These are phyloP conservation scores for Aspergillus steynii DNA, from an alignment of 495 filamentous ascomycete genomes.

Conservation along the genomic window DNA sequence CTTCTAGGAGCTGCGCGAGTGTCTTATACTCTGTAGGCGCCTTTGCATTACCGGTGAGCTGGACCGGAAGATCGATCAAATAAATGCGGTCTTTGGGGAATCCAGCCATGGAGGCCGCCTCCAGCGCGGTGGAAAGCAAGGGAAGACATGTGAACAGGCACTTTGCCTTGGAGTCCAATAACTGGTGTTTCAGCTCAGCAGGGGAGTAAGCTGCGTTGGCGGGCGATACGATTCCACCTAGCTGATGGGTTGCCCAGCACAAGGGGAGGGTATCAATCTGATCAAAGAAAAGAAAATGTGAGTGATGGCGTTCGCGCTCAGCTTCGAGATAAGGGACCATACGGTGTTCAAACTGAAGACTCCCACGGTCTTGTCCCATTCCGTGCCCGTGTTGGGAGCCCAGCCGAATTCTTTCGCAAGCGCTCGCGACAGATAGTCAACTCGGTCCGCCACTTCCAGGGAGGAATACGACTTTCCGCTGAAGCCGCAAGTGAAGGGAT, in stretches of 20 bases:
- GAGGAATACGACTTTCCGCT: conserved; percentile 70
- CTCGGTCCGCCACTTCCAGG: conserved; percentile 63
- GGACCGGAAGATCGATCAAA: conserved; percentile 65
- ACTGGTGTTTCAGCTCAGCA: conserved; percentile 74
- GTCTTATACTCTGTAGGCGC: conserved; percentile 62
- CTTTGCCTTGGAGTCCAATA: conserved; percentile 73
- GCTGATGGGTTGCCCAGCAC: conserved; percentile 71
- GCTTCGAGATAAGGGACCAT: conserved; percentile 21
- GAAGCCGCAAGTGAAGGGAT: conserved; percentile 82
- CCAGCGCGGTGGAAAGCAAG: conserved; percentile 67
- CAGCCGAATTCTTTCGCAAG: conserved; percentile 74
- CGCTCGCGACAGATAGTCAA: conserved; percentile 68
- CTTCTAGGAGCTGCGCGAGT: conserved; percentile 64
- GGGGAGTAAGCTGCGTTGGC: conserved; percentile 83
- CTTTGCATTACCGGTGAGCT: conserved; percentile 47
- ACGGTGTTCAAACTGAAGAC: conserved; percentile 83
- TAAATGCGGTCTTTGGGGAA: conserved; percentile 75
- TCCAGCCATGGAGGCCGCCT: conserved; percentile 64
- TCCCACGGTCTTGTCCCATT: conserved; percentile 84
- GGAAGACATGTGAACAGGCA: conserved; percentile 78
- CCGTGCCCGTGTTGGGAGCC: conserved; percentile 69
- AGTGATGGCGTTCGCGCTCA: background rate
- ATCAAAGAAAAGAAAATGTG: background rate
- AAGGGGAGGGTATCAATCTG: conserved; percentile 81
- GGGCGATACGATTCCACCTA: conserved; percentile 74